phyloP scores from a whole-genome alignment of 2,329 filamentous ascomycete species.

The Diaporthe capsici region DNA sequence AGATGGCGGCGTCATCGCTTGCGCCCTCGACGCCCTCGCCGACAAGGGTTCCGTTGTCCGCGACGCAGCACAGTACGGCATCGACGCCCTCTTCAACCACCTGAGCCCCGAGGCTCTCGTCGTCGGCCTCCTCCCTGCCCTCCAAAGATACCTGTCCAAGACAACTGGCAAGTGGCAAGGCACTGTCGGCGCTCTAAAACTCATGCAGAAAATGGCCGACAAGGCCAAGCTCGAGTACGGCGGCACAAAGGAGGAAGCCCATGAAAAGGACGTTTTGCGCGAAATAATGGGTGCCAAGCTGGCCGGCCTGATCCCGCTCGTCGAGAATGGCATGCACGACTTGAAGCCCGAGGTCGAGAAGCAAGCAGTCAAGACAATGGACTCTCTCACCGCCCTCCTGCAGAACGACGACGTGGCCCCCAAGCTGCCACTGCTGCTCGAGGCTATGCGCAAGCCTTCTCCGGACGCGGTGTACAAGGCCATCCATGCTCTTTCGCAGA shows the following conservation, averaged over 20 bases:
- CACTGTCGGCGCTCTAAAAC: conserved; percentile 85
- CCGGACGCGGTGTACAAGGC: conserved; percentile 91
- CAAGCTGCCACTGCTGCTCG: conserved; percentile 90
- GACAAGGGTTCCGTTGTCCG: conserved; percentile 92
- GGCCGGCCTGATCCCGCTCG: conserved; percentile 88
- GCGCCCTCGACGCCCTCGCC: conserved; percentile 86
- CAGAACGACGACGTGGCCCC: conserved; percentile 98
- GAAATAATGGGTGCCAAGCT: conserved; percentile 92
- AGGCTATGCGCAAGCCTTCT: conserved; percentile 95
- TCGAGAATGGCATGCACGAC: conserved; percentile 96
- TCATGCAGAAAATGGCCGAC: conserved; percentile 94
- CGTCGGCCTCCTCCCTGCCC: conserved; percentile 82
- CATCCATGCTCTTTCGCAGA: conserved; percentile 96
- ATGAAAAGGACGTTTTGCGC: conserved; percentile 89
- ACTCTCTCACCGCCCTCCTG: conserved; percentile 86
- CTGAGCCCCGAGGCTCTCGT: conserved; percentile 87
- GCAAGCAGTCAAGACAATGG: conserved; percentile 94
- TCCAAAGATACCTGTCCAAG: conserved; percentile 83
- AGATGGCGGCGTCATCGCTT: conserved; percentile 79
- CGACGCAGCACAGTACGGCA: conserved; percentile 92
- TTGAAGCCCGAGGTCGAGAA: conserved; percentile 87
- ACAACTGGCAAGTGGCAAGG: conserved; percentile 97
- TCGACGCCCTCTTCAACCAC: conserved; percentile 88
- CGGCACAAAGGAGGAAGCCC: conserved; percentile 83
- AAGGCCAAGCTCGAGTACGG: conserved; percentile 91